phyloP scores from a whole-genome alignment of 352 stramenopile species.

The Globisporangium mamillatum region DNA sequence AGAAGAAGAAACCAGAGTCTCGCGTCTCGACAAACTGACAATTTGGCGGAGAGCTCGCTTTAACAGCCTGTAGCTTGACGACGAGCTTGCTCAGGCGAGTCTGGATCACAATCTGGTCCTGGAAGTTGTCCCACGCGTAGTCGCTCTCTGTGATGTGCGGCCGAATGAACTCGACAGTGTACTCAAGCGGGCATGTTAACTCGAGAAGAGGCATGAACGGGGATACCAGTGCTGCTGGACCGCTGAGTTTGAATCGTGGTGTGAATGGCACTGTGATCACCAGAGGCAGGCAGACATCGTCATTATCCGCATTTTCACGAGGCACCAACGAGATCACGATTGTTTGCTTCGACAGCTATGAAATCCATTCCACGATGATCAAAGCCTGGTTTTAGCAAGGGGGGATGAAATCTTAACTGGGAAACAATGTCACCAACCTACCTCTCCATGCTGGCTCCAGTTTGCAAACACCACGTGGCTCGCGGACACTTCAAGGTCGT shows the following conservation, averaged over 20 bases:
- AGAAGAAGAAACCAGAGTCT: slow-evolving; percentile 14
- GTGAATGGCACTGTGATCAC: slow-evolving; percentile 53
- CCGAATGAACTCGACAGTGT: slow-evolving; percentile 36
- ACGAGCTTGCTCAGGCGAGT: slow-evolving; percentile 48
- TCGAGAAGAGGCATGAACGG: slow-evolving; percentile 29
- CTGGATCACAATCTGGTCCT: slow-evolving; percentile 64
- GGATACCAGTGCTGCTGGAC: slow-evolving; percentile 6
- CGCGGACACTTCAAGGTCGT: slow-evolving; percentile 22
- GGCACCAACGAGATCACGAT: slow-evolving; percentile 13
- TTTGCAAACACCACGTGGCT: slow-evolving; percentile 18
- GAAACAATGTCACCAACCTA: slow-evolving; percentile 9
- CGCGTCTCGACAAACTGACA: not conserved
- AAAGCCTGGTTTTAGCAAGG: not conserved
- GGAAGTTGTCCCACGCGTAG: slow-evolving; percentile 58
- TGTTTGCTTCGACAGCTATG: slow-evolving; percentile 1
- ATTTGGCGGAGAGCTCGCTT: slow-evolving; percentile 4
- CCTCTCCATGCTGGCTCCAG: slow-evolving; percentile 17
- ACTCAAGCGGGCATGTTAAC: slow-evolving; percentile 18
- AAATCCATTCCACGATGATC: not conserved
- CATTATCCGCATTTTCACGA: slow-evolving; percentile 4
- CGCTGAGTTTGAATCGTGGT: slow-evolving; percentile 35
- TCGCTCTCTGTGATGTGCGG: slow-evolving; percentile 42
- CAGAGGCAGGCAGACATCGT: slow-evolving; percentile 26
- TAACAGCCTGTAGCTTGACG: slow-evolving; percentile 37
- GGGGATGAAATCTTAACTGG: not conserved